Percentiles rank a stretch among this genome's conserved stretches.
Evolutionary conservation across 345 rosid genomes (phyloP).

Genomic region (Eucalyptus microcorys): DNA sequence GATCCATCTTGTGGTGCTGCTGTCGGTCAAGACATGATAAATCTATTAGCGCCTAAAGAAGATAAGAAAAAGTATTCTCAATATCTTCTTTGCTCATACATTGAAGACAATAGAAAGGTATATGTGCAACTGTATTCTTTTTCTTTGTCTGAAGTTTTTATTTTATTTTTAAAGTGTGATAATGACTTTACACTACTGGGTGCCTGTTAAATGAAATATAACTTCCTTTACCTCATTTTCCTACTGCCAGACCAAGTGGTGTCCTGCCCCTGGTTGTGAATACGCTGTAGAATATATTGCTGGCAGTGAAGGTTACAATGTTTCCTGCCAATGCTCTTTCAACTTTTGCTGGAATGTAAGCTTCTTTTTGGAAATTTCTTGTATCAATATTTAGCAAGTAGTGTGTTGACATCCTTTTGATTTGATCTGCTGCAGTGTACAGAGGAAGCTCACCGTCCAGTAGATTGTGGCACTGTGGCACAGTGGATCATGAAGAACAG

Average conservation of each 20-base stretch:
- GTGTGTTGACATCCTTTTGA: background rate
- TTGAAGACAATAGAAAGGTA: conserved; percentile 93
- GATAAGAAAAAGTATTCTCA: conserved; percentile 67
- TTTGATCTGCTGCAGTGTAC: conserved; percentile 51
- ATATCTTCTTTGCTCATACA: conserved; percentile 81
- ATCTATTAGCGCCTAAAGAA: conserved; percentile 43
- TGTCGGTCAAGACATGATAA: conserved; percentile 73
- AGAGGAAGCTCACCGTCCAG: conserved; percentile 98
- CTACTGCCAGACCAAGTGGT: conserved; percentile 72
- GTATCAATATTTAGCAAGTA: background rate
- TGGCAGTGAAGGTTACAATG: conserved; percentile 69
- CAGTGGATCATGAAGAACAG: conserved; percentile 93
- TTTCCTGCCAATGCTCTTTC: conserved; percentile 64
- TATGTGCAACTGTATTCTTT: background rate
- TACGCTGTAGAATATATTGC: conserved; percentile 71
- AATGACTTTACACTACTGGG: background rate
- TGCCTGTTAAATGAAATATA: background rate
- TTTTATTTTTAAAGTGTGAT: background rate
- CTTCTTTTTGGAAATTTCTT: background rate
- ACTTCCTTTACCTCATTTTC: background rate
- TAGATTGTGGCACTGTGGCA: conserved; percentile 79
- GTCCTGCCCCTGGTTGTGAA: conserved; percentile 97
- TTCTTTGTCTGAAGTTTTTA: background rate
- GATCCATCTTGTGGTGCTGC: conserved; percentile 81
- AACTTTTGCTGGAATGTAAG: conserved; percentile 87